Evolutionary conservation across 805 yeast species (phyloP).

Genomic region (Metschnikowia arizonensis): DNA sequence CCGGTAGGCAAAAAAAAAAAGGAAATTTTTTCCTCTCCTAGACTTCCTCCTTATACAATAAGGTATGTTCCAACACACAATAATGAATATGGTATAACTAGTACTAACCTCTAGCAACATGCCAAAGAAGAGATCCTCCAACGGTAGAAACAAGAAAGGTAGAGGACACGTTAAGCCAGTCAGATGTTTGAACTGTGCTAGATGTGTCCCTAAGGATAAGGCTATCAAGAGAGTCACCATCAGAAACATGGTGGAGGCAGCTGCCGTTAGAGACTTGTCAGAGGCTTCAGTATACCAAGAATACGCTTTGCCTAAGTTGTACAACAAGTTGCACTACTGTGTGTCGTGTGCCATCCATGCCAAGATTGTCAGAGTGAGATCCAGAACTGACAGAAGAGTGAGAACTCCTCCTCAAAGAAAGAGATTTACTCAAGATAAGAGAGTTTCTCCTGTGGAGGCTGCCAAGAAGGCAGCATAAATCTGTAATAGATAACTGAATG

Average conservation of each 20-base stretch:
- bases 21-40: conserved; percentile 16
- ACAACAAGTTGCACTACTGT: conserved; percentile 99
- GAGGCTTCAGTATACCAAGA: conserved; percentile 99
- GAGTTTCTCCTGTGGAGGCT: conserved; percentile 95
- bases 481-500: conserved; percentile 17
- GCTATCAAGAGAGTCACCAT: conserved; percentile 99
- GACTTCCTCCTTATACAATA: conserved; percentile 17
- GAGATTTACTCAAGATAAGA: conserved; percentile 95
- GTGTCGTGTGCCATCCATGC: conserved; percentile 99
- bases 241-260: conserved; percentile 99
- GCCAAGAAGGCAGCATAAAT: conserved; percentile 81
- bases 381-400: conserved; percentile 96
- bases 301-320: conserved; percentile 98
- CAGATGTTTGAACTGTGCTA: conserved; percentile 99
- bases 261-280: conserved; percentile 98
- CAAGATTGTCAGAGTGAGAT: conserved; percentile 99
- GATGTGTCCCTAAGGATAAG: conserved; percentile 99
- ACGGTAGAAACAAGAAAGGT: conserved; percentile 99
- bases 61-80: conserved; percentile 14
- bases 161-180: conserved; percentile 99
- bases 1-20: conserved; percentile 11
- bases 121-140: conserved; percentile 99
- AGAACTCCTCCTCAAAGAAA: conserved; percentile 99
- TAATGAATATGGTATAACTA: no score
- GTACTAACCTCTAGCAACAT: conserved; percentile 45